Evolutionary conservation across 345 rosid genomes (phyloP), one percentile per base, ranked within the genome.

Genomic region (Ceriops zippeliana): DNA sequence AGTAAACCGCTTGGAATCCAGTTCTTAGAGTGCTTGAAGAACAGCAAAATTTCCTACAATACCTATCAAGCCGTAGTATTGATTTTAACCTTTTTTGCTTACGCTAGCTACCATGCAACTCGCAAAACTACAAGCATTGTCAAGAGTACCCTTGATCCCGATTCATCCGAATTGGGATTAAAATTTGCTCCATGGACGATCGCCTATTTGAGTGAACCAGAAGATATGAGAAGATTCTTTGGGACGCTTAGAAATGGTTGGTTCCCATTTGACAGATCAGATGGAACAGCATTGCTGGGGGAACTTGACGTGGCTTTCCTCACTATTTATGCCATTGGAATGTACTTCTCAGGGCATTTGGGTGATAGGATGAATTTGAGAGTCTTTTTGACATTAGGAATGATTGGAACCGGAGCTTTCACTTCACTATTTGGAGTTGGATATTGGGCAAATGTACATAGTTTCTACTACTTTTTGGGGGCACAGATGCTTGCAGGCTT

Each of bases 121-220:
- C 76, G 99, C 38, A 95, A 95, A 81, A 90, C 96, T 34, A 87
- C 90, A 28, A 95, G 99, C 83, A 84, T 95, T 67, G 99, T 95
- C 59, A 90, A 95, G 69, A 90, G 96, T 66, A 76, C 89, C 7
- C 97, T 95, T 31, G 99, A 95, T 78, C 99, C 97, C 2, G 75
- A 72, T 5, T 80, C 89, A 57, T 68, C 86, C 0, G 76, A 81
- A 42, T 4, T 54, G 35, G 82, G 83, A 42, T 78, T 83, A 62
- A 76, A 72, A 31, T 69, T 62, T n/a, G 11, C 70, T 26, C 81
- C 82, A 11, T 79, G 84, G 85, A 81, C 65, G 52, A 59, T 66
- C 32, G 59, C 66, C 47, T 77, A 73, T 58, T 13, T 75, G 16
- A 42, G 46, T 4, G 63, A 67, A 38, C 80, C 87, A 19, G 74